Conservation (phyloP, 2,329 filamentous ascomycete genomes). For the Neonectria faginata region DNA sequence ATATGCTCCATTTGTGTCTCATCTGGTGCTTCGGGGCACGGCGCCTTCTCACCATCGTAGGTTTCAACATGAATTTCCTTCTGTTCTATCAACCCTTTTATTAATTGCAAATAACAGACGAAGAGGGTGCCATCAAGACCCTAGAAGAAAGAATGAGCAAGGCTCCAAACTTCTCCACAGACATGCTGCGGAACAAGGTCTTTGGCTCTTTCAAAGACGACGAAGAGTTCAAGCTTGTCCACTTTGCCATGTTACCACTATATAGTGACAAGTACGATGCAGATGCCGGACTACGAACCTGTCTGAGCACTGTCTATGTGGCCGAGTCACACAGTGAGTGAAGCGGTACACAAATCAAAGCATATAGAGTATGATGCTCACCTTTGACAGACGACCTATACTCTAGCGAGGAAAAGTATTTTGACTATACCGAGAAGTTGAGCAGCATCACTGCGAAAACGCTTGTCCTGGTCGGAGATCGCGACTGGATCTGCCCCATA, state of each 20-base stretch:
- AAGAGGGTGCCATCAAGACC: slow-evolving; percentile 33
- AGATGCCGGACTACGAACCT: slow-evolving; percentile 21
- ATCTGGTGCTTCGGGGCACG: slow-evolving; percentile 34
- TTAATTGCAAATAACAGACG: slow-evolving; percentile 21
- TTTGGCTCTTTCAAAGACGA: slow-evolving; percentile 33
- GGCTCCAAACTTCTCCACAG: slow-evolving; percentile 29
- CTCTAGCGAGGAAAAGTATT: slow-evolving; percentile 33
- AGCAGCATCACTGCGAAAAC: slow-evolving; percentile 25
- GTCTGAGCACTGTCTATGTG: slow-evolving; percentile 32
- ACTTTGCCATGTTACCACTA: slow-evolving; percentile 38
- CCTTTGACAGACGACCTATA: slow-evolving; percentile 30
- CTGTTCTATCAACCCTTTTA: not conserved
- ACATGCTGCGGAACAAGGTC: slow-evolving; percentile 34
- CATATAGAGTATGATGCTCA: not conserved
- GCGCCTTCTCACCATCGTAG: slow-evolving; percentile 36
- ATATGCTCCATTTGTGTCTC: slow-evolving; percentile 24
- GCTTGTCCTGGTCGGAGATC: slow-evolving; percentile 33
- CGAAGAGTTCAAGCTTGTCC: slow-evolving; percentile 31
- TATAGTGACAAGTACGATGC: slow-evolving; percentile 33
- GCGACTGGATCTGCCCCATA: slow-evolving; percentile 34
- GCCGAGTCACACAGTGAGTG: slow-evolving; percentile 37
- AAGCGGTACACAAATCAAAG: not conserved
- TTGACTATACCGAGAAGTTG: slow-evolving; percentile 30
- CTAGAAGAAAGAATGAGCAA: slow-evolving; percentile 30
- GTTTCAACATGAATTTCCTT: not conserved